A percentile compares a stretch with the other conserved stretches of the same genome.
Conservation (phyloP, 164 flowering plant species). For the Aristolochia californica region DNA sequence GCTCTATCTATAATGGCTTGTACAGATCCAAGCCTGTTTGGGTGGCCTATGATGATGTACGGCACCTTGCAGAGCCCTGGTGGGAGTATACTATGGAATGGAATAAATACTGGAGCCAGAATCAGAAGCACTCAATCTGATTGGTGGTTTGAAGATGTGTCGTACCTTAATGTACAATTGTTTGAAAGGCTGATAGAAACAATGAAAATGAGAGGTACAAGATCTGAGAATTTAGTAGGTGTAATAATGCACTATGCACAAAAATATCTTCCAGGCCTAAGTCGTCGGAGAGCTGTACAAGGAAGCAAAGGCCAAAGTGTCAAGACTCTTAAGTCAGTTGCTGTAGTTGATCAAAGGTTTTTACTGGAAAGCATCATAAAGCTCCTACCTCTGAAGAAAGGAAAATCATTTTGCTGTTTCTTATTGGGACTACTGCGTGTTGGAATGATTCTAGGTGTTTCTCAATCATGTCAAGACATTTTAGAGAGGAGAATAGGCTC, state of each 20-base stretch:
- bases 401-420: constrained; percentile 72
- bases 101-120: constrained; percentile 84
- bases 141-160: constrained; percentile 97
- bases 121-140: constrained; percentile 65
- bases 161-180: constrained; percentile 48
- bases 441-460: constrained; percentile 60
- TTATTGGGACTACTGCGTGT: constrained; percentile 77
- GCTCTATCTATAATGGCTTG: constrained; percentile 77
- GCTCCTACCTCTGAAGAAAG: constrained; percentile 69
- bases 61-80: constrained; percentile 94
- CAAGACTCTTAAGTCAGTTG: constrained; percentile 35
- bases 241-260: constrained; percentile 73
- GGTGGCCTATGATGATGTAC: constrained; percentile 98
- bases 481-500: constrained; percentile 74
- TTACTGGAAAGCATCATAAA: constrained; percentile 57
- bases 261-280: constrained; percentile 74
- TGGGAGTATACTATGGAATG: constrained; percentile 97
- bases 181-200: constrained; percentile 68
- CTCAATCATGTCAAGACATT: constrained; percentile 38
- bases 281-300: constrained; percentile 61
- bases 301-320: constrained; percentile 38
- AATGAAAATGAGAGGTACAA: constrained; percentile 62
- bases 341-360: constrained; percentile 49
- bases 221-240: constrained; percentile 60
- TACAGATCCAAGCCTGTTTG: constrained; percentile 88